Evolutionary conservation across 257 asterid genomes (phyloP).

Genomic region (Solanum peruvianum): DNA sequence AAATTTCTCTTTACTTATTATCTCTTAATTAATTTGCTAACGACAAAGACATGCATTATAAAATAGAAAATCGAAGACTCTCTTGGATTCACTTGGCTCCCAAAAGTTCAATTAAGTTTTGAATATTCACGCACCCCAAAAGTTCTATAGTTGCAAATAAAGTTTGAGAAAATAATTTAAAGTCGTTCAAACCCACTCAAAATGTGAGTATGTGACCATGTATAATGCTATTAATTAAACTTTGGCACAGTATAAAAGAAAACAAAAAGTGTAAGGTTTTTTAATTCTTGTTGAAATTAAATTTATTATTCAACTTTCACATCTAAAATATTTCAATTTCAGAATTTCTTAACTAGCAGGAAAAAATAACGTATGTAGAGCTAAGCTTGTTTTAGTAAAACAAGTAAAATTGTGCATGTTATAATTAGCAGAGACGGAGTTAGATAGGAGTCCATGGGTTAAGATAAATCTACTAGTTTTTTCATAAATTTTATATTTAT

Average conservation of each 20-base stretch:
- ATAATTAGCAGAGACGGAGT: too few relatives aligned
- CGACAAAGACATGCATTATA: not conserved
- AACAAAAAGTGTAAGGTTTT: not conserved
- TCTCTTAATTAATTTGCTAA: not conserved
- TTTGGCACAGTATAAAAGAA: not conserved
- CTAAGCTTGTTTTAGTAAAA: not conserved
- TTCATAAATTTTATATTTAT: too few relatives aligned
- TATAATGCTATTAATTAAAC: not conserved
- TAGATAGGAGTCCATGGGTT: too few relatives aligned
- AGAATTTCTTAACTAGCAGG: not conserved
- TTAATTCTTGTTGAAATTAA: not conserved
- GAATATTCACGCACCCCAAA: not conserved
- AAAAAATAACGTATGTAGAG: too few relatives aligned
- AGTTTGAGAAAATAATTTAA: not conserved
- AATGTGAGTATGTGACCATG: not conserved
- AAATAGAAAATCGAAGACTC: not conserved
- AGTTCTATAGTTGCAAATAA: not conserved
- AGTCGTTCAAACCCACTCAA: not conserved
- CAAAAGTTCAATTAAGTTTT: too few relatives aligned
- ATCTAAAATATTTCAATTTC: not conserved
- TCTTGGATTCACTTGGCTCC: not conserved
- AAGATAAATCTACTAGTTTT: too few relatives aligned
- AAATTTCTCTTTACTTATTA: too few relatives aligned
- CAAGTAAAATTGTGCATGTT: not conserved
- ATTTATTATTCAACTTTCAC: not conserved